These are phyloP conservation scores for Phyllachora maydis DNA, from an alignment of 2,329 filamentous ascomycete genomes.

Conservation along the genomic window DNA sequence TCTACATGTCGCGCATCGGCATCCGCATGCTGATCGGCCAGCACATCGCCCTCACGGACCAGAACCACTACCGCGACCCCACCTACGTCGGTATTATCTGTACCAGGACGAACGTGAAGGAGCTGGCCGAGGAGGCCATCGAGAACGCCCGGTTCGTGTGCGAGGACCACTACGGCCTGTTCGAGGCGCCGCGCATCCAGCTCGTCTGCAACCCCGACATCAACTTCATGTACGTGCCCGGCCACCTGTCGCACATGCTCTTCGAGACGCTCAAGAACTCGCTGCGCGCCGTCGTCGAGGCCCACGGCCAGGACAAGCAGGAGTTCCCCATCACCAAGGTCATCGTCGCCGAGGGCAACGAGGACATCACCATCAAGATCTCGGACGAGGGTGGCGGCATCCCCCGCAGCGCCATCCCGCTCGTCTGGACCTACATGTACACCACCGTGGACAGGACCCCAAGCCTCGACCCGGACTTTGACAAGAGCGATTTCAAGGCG, in stretches of 20 bases:
- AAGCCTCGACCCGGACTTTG: slow-evolving; percentile 88
- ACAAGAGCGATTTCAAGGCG: slow-evolving; percentile 97
- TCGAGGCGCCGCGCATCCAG: slow-evolving; percentile 90
- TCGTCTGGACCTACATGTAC: slow-evolving; percentile 99
- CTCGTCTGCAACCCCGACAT: slow-evolving; percentile 87
- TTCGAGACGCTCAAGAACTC: slow-evolving; percentile 99
- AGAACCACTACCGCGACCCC: slow-evolving; percentile 72
- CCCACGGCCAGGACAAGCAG: slow-evolving; percentile 83
- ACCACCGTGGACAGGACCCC: slow-evolving; percentile 95
- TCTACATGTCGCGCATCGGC: slow-evolving; percentile 98
- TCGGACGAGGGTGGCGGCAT: slow-evolving; percentile 94
- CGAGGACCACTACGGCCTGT: slow-evolving; percentile 94
- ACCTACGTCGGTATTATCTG: slow-evolving; percentile 98
- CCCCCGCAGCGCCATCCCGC: slow-evolving; percentile 73
- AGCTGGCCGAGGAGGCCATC: slow-evolving; percentile 90
- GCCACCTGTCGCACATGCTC: slow-evolving; percentile 97
- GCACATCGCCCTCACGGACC: slow-evolving; percentile 90
- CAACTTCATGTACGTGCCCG: slow-evolving; percentile 98
- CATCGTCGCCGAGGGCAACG: slow-evolving; percentile 90
- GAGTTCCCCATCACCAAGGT: slow-evolving; percentile 95
- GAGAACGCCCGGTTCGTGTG: slow-evolving; percentile 98
- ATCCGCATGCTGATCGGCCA: slow-evolving; percentile 99
- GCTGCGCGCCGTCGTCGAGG: slow-evolving; percentile 86
- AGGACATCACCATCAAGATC: slow-evolving; percentile 98
- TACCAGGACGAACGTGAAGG: slow-evolving; percentile 91